Evolutionary conservation across 1,284 basidiomycete species (phyloP).

Genomic region (Uromyces viciae-fabae): DNA sequence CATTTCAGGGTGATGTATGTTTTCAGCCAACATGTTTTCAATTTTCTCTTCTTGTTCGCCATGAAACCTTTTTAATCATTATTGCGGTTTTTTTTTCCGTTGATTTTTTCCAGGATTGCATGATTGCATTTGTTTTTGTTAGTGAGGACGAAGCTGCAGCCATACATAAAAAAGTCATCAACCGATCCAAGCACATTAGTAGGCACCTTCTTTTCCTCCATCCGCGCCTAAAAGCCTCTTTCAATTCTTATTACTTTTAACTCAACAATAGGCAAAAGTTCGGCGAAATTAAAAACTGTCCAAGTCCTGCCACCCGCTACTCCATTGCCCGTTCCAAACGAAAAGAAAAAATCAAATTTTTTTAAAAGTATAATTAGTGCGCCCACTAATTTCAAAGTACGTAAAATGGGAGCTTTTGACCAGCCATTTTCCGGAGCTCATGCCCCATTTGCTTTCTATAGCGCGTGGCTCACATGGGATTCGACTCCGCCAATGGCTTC

Average conservation of each 20-base stretch:
- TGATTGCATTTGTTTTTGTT: conserved; percentile 86
- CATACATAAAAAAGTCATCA: conserved; percentile 82
- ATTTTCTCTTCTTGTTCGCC: conserved; percentile 17
- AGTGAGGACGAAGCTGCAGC: conserved; percentile 80
- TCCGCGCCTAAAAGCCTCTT: not conserved
- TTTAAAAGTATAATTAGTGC: conserved; percentile 40
- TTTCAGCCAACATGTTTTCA: not conserved
- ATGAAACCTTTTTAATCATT: not conserved
- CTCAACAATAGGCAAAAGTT: conserved; percentile 16
- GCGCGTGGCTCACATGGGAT: conserved; percentile 94
- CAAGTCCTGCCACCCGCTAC: conserved; percentile 6
- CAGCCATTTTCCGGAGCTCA: not conserved
- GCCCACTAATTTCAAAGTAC: conserved; percentile 32
- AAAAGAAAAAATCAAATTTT: conserved; percentile 26
- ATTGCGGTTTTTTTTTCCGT: too few species aligned
- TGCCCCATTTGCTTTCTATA: conserved; percentile 52
- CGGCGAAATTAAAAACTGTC: conserved; percentile 3
- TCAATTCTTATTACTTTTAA: not conserved
- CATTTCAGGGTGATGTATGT: conserved; percentile 86
- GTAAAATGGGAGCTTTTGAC: not conserved
- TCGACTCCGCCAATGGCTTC: conserved; percentile 79
- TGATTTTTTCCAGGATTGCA: conserved; percentile 64
- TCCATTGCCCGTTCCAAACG: conserved; percentile 9
- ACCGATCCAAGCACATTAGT: conserved; percentile 63
- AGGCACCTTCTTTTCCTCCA: conserved; percentile 49